phyloP scores from a whole-genome alignment of 148 eudicot genomes.

The Nyssa sinensis region DNA sequence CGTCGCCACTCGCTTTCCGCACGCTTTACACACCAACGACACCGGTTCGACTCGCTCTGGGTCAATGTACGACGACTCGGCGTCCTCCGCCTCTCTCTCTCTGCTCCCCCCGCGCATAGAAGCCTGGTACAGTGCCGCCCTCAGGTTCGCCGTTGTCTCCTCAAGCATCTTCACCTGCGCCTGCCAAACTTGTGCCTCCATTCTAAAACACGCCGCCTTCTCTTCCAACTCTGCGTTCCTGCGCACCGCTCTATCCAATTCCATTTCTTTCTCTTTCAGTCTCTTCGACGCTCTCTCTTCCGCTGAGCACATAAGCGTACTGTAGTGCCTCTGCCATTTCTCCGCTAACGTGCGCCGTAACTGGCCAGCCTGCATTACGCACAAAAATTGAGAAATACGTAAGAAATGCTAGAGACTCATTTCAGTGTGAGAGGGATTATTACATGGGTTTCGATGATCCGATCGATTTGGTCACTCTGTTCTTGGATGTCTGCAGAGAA shows the following conservation, averaged over 20 bases:
- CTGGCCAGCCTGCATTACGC: conserved; percentile 14
- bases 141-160: background rate
- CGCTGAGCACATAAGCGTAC: background rate
- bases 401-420: background rate
- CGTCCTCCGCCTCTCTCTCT: background rate
- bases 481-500: background rate
- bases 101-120: background rate
- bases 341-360: conserved; percentile 12
- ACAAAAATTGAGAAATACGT: background rate
- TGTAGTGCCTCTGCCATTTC: conserved; percentile 14
- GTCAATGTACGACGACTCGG: conserved; percentile 6
- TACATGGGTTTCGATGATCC: conserved; percentile 11
- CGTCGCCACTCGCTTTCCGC: conserved; percentile 5
- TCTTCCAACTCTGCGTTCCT: conserved; percentile 10
- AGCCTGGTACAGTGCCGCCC: background rate
- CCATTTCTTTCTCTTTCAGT: conserved; percentile 6
- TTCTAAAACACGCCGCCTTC: background rate
- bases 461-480: conserved; percentile 12
- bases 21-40: background rate
- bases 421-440: background rate
- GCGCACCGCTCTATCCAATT: background rate
- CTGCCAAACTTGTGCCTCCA: conserved; percentile 7
- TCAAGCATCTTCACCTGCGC: background rate
- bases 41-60: conserved; percentile 9
- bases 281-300: conserved; percentile 13